Conservation (phyloP, 2,329 filamentous ascomycete species). For the Clarireedia paspali region DNA sequence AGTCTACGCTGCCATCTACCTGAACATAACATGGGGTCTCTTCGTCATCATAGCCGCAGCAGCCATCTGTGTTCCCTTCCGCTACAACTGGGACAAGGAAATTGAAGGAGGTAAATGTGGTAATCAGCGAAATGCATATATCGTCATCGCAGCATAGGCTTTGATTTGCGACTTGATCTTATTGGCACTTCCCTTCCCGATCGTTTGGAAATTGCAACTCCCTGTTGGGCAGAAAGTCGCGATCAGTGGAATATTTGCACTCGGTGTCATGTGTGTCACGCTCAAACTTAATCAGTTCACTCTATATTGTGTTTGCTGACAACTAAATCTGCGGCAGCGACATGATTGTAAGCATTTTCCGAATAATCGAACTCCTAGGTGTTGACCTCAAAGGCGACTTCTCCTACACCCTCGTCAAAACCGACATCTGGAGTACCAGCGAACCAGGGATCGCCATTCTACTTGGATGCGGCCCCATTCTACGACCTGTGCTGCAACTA, state of each 20-base stretch:
- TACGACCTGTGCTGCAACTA: not conserved
- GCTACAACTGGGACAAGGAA: not conserved
- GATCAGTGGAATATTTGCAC: slow-evolving; percentile 6
- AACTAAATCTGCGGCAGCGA: not conserved
- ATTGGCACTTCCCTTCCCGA: not conserved
- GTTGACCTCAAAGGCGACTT: not conserved
- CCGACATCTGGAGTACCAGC: not conserved
- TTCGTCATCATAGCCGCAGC: not conserved
- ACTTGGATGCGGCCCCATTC: not conserved
- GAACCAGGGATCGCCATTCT: not conserved
- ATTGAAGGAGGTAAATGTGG: not conserved
- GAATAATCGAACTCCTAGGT: not conserved
- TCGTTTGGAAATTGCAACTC: not conserved
- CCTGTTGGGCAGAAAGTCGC: not conserved
- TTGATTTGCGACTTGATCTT: slow-evolving; percentile 1
- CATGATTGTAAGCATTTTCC: not conserved
- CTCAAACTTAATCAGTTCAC: too few species aligned
- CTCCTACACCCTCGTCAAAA: too few species aligned
- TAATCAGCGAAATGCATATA: not conserved
- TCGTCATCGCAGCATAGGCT: not conserved
- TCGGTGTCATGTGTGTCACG: not conserved
- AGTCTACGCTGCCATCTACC: not conserved
- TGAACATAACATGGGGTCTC: not conserved
- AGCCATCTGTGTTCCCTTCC: not conserved
- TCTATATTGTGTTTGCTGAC: not conserved